These are phyloP conservation scores for Metschnikowia sp. DNA, from an alignment of 805 yeast species.

Conservation along the genomic window DNA sequence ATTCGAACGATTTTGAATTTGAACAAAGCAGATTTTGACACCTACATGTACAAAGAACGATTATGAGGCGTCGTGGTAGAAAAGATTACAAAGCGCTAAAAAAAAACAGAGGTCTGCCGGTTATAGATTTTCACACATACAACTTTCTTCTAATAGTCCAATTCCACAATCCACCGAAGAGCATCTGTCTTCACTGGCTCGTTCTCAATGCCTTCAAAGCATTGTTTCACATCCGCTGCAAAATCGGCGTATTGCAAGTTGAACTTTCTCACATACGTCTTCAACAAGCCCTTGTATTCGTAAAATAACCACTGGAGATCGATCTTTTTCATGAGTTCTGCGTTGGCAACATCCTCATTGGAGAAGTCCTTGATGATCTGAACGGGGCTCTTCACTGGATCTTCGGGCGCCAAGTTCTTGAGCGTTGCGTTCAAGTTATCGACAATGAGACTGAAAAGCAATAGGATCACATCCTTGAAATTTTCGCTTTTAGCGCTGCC, in stretches of 20 bases:
- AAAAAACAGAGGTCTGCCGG: not conserved
- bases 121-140: not conserved
- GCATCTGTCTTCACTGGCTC: slow-evolving; percentile 16
- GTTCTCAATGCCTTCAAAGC: slow-evolving; percentile 13
- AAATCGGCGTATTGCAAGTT: slow-evolving; percentile 11
- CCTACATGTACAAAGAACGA: too few species aligned
- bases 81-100: too few species aligned
- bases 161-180: slow-evolving; percentile 17
- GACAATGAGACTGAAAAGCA: slow-evolving; percentile 26
- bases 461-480: slow-evolving; percentile 19
- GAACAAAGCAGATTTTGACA: too few species aligned
- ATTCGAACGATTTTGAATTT: too few species aligned
- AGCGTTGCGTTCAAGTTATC: slow-evolving; percentile 28
- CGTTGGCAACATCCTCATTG: slow-evolving; percentile 24
- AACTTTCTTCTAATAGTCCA: slow-evolving; percentile 7
- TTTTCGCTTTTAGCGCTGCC: slow-evolving; percentile 17
- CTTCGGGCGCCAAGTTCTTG: slow-evolving; percentile 15
- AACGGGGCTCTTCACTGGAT: slow-evolving; percentile 21
- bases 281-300: slow-evolving; percentile 41
- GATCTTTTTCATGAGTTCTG: slow-evolving; percentile 22
- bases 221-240: slow-evolving; percentile 13
- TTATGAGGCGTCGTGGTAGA: too few species aligned
- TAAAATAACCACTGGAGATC: slow-evolving; percentile 42
- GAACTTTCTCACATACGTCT: slow-evolving; percentile 35
- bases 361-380: slow-evolving; percentile 25